Conservation (phyloP, 768 basidiomycete genomes). For the Cyathus striatus region DNA sequence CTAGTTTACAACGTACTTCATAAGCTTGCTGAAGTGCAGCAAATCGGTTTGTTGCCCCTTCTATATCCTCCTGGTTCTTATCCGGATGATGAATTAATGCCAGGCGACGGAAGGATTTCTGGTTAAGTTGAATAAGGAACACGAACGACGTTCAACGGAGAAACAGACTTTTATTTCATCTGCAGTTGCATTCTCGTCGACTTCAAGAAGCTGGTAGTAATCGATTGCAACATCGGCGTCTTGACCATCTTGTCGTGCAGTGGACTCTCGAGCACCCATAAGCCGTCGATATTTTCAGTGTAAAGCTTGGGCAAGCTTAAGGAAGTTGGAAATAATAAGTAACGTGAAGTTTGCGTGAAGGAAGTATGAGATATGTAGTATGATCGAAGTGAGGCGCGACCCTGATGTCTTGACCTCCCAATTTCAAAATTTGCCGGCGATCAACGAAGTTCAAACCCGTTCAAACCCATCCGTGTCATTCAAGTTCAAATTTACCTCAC, state of each 20-base stretch:
- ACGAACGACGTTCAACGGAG: not conserved
- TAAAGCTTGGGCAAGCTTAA: not conserved
- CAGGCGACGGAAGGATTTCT: conserved; percentile 81
- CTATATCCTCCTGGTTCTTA: conserved; percentile 78
- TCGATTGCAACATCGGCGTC: conserved; percentile 37
- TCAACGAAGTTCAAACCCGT: too few relatives aligned
- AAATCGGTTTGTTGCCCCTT: conserved; percentile 84
- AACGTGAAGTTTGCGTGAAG: too few relatives aligned
- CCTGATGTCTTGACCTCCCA: too few relatives aligned
- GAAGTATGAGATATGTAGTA: too few relatives aligned
- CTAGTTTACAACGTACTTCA: conserved; percentile 54
- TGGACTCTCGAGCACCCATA: conserved; percentile 74
- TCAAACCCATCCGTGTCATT: too few relatives aligned
- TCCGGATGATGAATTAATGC: conserved; percentile 86
- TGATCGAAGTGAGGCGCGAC: too few relatives aligned
- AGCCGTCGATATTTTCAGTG: not conserved
- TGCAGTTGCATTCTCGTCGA: conserved; percentile 75
- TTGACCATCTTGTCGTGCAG: conserved; percentile 14
- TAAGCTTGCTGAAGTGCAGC: conserved; percentile 91
- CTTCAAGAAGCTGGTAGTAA: conserved; percentile 79
- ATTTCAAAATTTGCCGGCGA: too few relatives aligned
- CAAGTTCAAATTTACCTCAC: too few relatives aligned
- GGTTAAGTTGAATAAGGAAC: conserved; percentile 3
- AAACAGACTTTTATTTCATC: conserved; percentile 81
- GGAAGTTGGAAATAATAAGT: too few relatives aligned